These are phyloP conservation scores for Aureobasidium leucospermi DNA, from an alignment of 2,329 filamentous ascomycete genomes.

Conservation along the genomic window DNA sequence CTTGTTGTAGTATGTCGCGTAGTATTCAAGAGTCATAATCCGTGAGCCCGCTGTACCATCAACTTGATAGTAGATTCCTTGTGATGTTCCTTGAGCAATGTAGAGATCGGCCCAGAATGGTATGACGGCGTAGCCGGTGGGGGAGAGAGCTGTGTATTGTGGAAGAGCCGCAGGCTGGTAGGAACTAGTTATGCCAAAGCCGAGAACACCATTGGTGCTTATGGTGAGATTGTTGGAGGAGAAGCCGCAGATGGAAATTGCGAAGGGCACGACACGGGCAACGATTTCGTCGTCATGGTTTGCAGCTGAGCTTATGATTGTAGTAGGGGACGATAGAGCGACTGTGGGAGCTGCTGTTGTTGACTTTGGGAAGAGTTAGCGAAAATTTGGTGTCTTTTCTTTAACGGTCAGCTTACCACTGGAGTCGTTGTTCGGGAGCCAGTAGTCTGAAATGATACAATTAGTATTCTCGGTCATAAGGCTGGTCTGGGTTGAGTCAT, in stretches of 20 bases:
- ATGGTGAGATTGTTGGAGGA: neutral
- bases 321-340: neutral
- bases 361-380: neutral
- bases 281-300: neutral
- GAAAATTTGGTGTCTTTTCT: too few relatives aligned
- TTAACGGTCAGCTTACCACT: neutral
- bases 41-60: slow-evolving; percentile 11
- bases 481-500: neutral
- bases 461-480: neutral
- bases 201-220: neutral
- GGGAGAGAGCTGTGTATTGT: neutral
- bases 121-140: slow-evolving; percentile 4
- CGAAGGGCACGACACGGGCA: neutral
- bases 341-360: neutral
- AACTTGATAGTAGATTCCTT: slow-evolving; percentile 22
- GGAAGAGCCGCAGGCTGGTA: neutral
- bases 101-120: slow-evolving; percentile 20
- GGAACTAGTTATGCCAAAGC: neutral
- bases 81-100: slow-evolving; percentile 16
- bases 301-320: neutral
- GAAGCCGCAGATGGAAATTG: neutral
- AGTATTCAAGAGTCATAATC: slow-evolving; percentile 18
- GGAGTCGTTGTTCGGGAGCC: neutral
- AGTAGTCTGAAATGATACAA: neutral
- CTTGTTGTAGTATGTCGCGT: slow-evolving; percentile 11